phyloP scores from a whole-genome alignment of 257 asterid species.

The Rehmannia glutinosa region DNA sequence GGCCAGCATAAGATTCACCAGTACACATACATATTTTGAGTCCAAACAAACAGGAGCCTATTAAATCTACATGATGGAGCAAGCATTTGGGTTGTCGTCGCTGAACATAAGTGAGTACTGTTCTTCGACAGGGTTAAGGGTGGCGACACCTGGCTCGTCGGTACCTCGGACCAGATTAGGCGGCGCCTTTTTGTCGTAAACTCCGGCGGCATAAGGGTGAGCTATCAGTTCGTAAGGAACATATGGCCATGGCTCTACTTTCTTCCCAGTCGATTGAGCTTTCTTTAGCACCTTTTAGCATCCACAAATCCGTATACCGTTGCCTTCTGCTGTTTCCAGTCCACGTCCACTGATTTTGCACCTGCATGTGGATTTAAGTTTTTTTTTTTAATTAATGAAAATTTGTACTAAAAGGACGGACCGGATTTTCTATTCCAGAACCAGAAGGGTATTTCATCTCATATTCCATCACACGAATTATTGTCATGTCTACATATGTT shows the following conservation, averaged over 20 bases:
- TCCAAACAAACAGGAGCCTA: neutral
- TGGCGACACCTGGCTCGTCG: constrained; percentile 62
- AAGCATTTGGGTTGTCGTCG: constrained; percentile 82
- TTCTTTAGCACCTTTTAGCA: constrained; percentile 67
- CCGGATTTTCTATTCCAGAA: too few species aligned
- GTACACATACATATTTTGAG: neutral
- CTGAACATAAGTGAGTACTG: constrained; percentile 71
- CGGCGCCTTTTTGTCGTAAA: constrained; percentile 92
- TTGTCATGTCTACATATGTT: too few species aligned
- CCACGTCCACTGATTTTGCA: constrained; percentile 69
- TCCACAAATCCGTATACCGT: constrained; percentile 79
- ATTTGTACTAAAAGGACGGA: too few species aligned
- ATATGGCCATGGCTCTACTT: constrained; percentile 81
- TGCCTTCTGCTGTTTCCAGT: constrained; percentile 83
- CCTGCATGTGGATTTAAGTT: constrained; percentile 41
- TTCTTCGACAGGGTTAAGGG: constrained; percentile 71
- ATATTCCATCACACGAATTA: too few species aligned
- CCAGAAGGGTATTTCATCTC: too few species aligned
- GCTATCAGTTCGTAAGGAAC: constrained; percentile 69
- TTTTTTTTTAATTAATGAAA: too few species aligned
- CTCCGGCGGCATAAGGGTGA: constrained; percentile 76
- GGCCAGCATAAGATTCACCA: too few species aligned
- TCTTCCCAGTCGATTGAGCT: constrained; percentile 60
- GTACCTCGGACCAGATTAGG: constrained; percentile 63
- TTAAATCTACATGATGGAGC: constrained; percentile 58